phyloP scores from a whole-genome alignment of 306 rosid genomes.

The Nissolia schottii region DNA sequence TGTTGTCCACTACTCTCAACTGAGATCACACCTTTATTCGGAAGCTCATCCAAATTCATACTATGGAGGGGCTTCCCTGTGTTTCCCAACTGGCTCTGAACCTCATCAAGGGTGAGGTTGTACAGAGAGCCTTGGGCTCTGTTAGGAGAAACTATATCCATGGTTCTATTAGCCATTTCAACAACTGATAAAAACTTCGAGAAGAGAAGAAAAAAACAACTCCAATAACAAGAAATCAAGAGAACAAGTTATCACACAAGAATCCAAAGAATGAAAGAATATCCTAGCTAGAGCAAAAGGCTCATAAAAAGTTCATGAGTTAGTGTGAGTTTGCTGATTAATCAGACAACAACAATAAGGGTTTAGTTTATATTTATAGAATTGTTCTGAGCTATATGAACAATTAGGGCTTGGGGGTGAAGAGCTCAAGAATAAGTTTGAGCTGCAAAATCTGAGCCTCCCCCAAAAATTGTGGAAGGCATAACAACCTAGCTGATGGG shows the following conservation, averaged over 20 bases:
- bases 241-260: background rate
- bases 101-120: conserved; percentile 32
- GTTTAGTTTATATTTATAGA: background rate
- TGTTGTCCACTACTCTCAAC: too few relatives aligned
- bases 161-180: conserved; percentile 21
- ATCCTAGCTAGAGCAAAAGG: background rate
- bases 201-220: too few relatives aligned
- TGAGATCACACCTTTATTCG: conserved; percentile 28
- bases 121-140: conserved; percentile 24
- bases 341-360: background rate
- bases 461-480: conserved; percentile 19
- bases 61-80: conserved; percentile 22
- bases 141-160: conserved; percentile 32
- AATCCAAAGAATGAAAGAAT: background rate
- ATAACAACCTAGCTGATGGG: background rate
- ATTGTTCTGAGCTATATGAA: background rate
- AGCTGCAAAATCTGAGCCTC: conserved; percentile 38
- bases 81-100: conserved; percentile 31
- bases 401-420: background rate
- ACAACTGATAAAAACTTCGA: background rate
- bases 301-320: too few relatives aligned
- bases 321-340: background rate
- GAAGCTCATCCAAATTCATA: conserved; percentile 37
- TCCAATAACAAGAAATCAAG: background rate
- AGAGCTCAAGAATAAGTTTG: background rate